Base-by-base conservation (phyloP, 352 stramenopile genomes). In the Plasmopara muralis region DNA sequence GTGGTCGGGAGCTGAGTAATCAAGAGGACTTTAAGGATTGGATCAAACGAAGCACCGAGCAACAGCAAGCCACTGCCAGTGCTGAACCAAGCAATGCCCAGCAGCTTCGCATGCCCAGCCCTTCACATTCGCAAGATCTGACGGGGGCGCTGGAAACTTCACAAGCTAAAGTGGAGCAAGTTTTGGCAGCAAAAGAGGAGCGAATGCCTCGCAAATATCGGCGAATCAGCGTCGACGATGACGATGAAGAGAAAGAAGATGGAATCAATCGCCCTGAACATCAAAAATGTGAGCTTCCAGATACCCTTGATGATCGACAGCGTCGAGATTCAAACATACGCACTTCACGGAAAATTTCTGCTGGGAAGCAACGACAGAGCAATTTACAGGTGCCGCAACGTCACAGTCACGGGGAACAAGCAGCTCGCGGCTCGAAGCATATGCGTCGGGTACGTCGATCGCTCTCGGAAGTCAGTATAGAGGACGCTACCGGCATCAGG, bases 1-100 rank as follows among this genome's bases (percentile, higher is more conserved):
- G 72, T 52, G 72, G 72, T 0, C 75, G 68, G 38, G 77, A 92
- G 16, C 42, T 88, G 40, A 83, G 49, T 44, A 89, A 89, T 57
- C 78, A 89, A 61, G 79, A 88, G 34, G 79, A 90, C 50, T 89
- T 91, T 28, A 81, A 84, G 15, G 69, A 89, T 37, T 89, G 77
- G 82, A 85, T 91, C 42, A 68, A 86, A 50, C 70, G 78, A 20
- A 88, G 67, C 44, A 83, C 68, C 2, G 69, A 83, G 29, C 57
- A 77, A 29, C 68, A 77, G 50, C 64, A 61, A 40, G 55, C 66
- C 10, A 55, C 64, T 35, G 43, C 35, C 14, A 64, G 50, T 28
- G 62, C 66, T 20, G 63, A 68, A 25, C 9, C 68, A 30, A 56
- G 53, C 13, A 47, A 44, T 37, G 15, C 53, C 4, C 64, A 67